phyloP scores from a whole-genome alignment of 2,329 filamentous ascomycete genomes.

The Ophiostoma tasmaniense region DNA sequence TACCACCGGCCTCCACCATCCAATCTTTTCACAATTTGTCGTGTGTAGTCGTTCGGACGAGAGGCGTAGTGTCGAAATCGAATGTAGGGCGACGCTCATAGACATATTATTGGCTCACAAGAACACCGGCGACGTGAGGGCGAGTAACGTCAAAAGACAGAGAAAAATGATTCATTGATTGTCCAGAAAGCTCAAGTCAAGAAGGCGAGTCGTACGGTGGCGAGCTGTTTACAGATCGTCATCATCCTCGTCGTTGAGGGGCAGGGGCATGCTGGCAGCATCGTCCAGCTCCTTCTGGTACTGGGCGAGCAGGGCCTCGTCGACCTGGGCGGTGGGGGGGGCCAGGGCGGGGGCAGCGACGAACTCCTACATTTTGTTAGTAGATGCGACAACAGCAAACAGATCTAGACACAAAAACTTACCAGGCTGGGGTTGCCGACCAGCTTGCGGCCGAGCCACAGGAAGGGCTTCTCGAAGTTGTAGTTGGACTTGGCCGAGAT shows the following conservation, averaged over 20 bases:
- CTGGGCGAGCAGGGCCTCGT: slow-evolving; percentile 69
- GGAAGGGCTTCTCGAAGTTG: slow-evolving; percentile 99
- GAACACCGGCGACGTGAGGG: not conserved
- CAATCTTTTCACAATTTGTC: not conserved
- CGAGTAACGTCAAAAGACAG: not conserved
- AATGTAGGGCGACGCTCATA: not conserved
- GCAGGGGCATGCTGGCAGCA: slow-evolving; percentile 75
- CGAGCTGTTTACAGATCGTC: slow-evolving; percentile 46
- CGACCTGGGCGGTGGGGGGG: slow-evolving; percentile 84
- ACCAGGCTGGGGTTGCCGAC: slow-evolving; percentile 86
- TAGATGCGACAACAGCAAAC: slow-evolving; percentile 19
- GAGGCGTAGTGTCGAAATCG: not conserved
- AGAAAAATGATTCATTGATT: not conserved
- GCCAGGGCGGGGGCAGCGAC: slow-evolving; percentile 91
- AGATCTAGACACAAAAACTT: slow-evolving; percentile 31
- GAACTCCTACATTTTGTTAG: slow-evolving; percentile 62
- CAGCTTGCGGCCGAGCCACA: slow-evolving; percentile 97
- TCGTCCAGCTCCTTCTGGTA: slow-evolving; percentile 84
- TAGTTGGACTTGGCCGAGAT: slow-evolving; percentile 99
- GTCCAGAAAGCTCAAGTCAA: not conserved
- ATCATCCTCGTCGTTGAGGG: slow-evolving; percentile 83
- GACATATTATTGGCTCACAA: not conserved
- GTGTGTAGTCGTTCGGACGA: not conserved
- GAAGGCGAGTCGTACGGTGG: not conserved
- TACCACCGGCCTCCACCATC: not conserved